Percentiles rank a stretch among this genome's conserved stretches.
Evolutionary conservation across 1,284 basidiomycete species (phyloP).

Genomic region (Somion occarium): DNA sequence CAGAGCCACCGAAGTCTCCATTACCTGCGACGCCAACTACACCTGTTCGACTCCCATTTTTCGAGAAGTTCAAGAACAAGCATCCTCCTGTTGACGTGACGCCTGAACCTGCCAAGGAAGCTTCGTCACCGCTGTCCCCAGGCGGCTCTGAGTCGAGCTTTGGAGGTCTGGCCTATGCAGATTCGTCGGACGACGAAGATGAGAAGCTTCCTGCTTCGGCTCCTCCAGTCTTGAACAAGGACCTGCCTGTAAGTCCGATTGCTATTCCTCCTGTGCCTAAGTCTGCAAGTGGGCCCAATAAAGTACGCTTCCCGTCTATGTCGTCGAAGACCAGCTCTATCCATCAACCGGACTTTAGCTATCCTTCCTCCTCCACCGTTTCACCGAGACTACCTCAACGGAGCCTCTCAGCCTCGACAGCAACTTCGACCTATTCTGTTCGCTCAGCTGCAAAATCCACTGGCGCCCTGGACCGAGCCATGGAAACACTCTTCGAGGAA

Average conservation of each 20-base stretch:
- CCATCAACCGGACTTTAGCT: conserved; percentile 23
- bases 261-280: conserved; percentile 3
- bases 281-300: conserved; percentile 10
- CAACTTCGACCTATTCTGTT: conserved; percentile 21
- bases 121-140: conserved; percentile 14
- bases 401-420: conserved; percentile 26
- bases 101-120: conserved; percentile 7
- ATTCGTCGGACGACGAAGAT: conserved; percentile 23
- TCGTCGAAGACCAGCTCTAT: conserved; percentile 10
- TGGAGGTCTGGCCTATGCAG: conserved; percentile 21
- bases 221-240: conserved; percentile 10
- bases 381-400: conserved; percentile 23
- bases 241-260: background rate
- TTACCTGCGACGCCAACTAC: conserved; percentile 32
- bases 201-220: conserved; percentile 15
- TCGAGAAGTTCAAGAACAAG: conserved; percentile 43
- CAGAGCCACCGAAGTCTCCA: conserved; percentile 25
- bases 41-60: conserved; percentile 35
- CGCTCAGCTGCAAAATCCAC: conserved; percentile 29
- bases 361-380: conserved; percentile 18
- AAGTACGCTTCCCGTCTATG: conserved; percentile 29
- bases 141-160: conserved; percentile 27
- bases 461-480: conserved; percentile 37
- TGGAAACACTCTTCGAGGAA: conserved; percentile 49
- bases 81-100: conserved; percentile 20